phyloP scores from a whole-genome alignment of 2,329 filamentous ascomycete species.

The Chaetomium sp. region DNA sequence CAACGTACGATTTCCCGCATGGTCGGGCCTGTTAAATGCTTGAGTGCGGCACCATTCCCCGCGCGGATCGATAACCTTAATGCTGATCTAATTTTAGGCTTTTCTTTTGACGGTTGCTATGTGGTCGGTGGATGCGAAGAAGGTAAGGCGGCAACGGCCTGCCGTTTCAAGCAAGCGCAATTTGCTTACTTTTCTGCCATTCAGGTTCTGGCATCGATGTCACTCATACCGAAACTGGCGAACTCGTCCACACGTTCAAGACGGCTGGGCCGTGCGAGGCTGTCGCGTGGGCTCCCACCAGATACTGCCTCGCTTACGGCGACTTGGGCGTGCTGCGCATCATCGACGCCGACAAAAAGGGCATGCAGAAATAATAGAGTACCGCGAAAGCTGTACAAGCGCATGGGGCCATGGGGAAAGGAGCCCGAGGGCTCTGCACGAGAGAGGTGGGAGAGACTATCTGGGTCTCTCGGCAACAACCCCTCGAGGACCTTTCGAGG shows the following conservation, averaged over 20 bases:
- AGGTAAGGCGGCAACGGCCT: constrained; percentile 45
- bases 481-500: not conserved
- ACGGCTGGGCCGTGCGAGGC: constrained; percentile 65
- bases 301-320: constrained; percentile 73
- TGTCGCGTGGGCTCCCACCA: constrained; percentile 74
- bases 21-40: constrained; percentile 68
- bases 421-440: not conserved
- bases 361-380: not conserved
- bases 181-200: constrained; percentile 26
- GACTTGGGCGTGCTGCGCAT: constrained; percentile 71
- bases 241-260: constrained; percentile 71
- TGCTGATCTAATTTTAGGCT: constrained; percentile 53
- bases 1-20: constrained; percentile 70
- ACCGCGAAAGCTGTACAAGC: not conserved
- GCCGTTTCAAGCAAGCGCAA: constrained; percentile 13
- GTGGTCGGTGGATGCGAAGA: constrained; percentile 75
- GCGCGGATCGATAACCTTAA: constrained; percentile 10
- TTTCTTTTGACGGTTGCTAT: constrained; percentile 77
- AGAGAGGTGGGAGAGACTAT: not conserved
- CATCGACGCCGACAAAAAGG: constrained; percentile 55
- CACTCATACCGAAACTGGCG: constrained; percentile 72
- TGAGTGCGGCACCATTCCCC: constrained; percentile 53
- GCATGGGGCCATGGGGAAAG: not conserved
- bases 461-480: not conserved
- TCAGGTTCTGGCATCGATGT: constrained; percentile 66